Evolutionary conservation across 148 eudicot genomes (phyloP), one percentile per base, ranked within the genome.

Genomic region (Beta vulgaris): DNA sequence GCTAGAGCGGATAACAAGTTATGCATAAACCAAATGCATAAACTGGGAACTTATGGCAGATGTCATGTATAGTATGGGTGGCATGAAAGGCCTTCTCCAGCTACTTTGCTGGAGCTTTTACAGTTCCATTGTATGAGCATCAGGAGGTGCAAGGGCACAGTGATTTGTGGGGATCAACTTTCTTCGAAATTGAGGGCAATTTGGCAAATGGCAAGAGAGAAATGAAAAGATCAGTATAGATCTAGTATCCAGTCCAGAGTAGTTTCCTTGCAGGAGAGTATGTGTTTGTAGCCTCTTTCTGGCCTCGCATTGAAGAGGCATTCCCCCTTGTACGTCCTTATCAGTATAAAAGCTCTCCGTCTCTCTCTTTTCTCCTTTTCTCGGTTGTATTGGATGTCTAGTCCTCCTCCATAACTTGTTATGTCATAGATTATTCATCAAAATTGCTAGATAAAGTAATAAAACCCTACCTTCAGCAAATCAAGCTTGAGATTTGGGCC

Each of bases 401-500:
- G 7, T 29, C 15, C 36, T 34, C 18, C 67, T 39, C 18, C 23
- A 7, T 65, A 9, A n/a, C 48, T 19, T 63, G 43, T 10, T 63
- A 0, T 34, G 35, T 60, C 19, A 15, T 14, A 3, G 12, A 35
- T 18, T 6, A 34, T n/a, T n/a, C n/a, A n/a, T n/a, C n/a, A 34
- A 34, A 3, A 18, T 65, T n/a, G n/a, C 31, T 37, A 3, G 0
- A 36, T 60, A 19, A 31, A 54, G 29, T 23, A 31, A 32, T 40
- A 15, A 25, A 7, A 71, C 73, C 44, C 29, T 32, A 92, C 99
- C 99, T 96, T 81, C 1, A 96, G 99, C 86, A 96, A 89, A 87
- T 92, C 97, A 76, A 96, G 92, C 82, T 80, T 88, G 63, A 96
- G 91, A 75, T 91, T 85, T 69, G 97, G 98, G 67, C 99, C 99